phyloP scores from a whole-genome alignment of 106 monocot species.

The Dioscorea dumetorum region DNA sequence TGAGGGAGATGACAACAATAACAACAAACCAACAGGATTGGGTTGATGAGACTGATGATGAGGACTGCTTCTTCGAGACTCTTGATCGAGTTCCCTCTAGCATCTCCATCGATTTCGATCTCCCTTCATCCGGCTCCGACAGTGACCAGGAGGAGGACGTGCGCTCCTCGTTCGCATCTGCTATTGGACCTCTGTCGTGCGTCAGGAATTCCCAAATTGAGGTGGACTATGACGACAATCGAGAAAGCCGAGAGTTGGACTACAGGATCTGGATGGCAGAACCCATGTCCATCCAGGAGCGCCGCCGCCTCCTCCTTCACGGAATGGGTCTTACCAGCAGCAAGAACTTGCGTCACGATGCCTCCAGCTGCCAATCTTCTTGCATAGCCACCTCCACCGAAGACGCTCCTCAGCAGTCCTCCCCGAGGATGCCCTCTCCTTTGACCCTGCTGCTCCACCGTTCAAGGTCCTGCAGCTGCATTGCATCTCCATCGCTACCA shows the following conservation, averaged over 20 bases:
- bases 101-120: slow-evolving; percentile 39
- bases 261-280: slow-evolving; percentile 78
- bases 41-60: slow-evolving; percentile 17
- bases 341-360: slow-evolving; percentile 9
- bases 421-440: slow-evolving; percentile 3
- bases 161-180: slow-evolving; percentile 86
- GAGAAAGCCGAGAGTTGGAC: slow-evolving; percentile 17
- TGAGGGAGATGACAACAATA: no score
- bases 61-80: slow-evolving; percentile 59
- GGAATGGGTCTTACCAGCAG: slow-evolving; percentile 81
- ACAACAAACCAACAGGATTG: no score
- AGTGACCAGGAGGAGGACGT: slow-evolving; percentile 29
- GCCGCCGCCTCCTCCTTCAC: slow-evolving; percentile 61
- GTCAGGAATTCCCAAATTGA: slow-evolving; percentile 18
- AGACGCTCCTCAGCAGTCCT: not conserved
- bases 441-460: slow-evolving; percentile 9
- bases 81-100: slow-evolving; percentile 66
- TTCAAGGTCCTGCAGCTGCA: slow-evolving; percentile 19
- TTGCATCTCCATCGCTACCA: not conserved
- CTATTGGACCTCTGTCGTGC: slow-evolving; percentile 36
- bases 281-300: slow-evolving; percentile 57
- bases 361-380: not conserved
- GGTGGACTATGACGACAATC: not conserved
- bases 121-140: slow-evolving; percentile 37
- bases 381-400: not conserved